These are phyloP conservation scores for Solanum sparsipilum DNA, from an alignment of 257 asterid species.

Conservation along the genomic window DNA sequence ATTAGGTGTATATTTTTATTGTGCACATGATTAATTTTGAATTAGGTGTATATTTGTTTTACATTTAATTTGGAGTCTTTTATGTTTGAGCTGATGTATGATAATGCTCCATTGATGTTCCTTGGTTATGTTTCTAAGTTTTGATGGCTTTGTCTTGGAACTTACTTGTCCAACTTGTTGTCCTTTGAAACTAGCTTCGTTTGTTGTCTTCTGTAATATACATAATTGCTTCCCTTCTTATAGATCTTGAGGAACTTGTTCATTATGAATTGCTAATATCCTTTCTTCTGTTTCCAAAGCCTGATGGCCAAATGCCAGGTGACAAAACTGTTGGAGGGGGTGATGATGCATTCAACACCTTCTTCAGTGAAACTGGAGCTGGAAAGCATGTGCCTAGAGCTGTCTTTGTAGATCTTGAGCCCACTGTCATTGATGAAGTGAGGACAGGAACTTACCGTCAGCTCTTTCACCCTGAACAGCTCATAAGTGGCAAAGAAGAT, in stretches of 20 bases:
- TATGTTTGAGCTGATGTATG: not conserved
- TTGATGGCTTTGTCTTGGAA: not conserved
- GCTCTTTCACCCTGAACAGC: constrained; percentile 18
- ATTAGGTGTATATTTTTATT: not conserved
- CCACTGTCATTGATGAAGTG: constrained; percentile 19
- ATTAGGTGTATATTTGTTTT: not conserved
- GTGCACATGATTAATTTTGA: not conserved
- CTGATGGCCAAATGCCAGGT: constrained; percentile 20
- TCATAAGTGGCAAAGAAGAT: constrained; percentile 17
- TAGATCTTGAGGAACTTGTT: not conserved
- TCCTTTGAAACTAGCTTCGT: not conserved
- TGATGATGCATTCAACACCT: constrained; percentile 19
- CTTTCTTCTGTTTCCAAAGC: not conserved
- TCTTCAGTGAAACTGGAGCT: constrained; percentile 17
- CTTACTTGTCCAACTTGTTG: no score
- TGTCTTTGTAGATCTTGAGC: constrained; percentile 18
- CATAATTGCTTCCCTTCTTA: not conserved
- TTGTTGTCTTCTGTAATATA: not conserved
- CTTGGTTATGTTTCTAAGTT: not conserved
- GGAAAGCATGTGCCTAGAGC: constrained; percentile 20
- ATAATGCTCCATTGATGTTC: not conserved
- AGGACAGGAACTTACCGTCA: constrained; percentile 15
- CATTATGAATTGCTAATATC: not conserved
- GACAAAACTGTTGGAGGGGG: constrained; percentile 15
- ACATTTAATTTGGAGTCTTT: not conserved